phyloP scores from a whole-genome alignment of 1,284 basidiomycete genomes.

The Rhodotorula mucilaginosa region DNA sequence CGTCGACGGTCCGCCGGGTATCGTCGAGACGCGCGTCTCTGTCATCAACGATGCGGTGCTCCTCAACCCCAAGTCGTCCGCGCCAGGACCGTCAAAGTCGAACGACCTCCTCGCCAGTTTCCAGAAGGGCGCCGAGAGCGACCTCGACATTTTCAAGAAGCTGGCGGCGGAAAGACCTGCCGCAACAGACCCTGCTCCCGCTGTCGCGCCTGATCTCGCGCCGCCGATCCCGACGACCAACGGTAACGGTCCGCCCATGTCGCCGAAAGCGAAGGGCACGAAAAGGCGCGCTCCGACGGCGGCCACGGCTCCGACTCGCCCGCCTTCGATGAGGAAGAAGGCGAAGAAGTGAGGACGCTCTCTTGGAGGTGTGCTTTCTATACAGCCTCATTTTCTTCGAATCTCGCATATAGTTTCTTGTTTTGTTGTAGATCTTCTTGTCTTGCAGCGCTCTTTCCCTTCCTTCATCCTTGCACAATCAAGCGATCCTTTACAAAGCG shows the following conservation, averaged over 20 bases:
- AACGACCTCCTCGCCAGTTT: constrained; percentile 25
- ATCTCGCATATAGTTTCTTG: background rate
- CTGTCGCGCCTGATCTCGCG: too few relatives aligned
- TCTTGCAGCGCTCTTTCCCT: background rate
- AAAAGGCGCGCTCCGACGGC: background rate
- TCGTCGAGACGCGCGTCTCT: constrained; percentile 26
- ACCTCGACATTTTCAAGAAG: constrained; percentile 9
- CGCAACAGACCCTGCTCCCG: too few relatives aligned
- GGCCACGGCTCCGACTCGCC: background rate
- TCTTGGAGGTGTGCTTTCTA: background rate
- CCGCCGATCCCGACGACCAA: too few relatives aligned
- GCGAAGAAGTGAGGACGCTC: background rate
- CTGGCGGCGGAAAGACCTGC: background rate
- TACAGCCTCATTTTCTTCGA: background rate
- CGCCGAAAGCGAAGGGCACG: constrained; percentile 1
- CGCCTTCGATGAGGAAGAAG: background rate
- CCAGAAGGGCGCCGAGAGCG: constrained; percentile 13
- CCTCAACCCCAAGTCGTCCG: constrained; percentile 20
- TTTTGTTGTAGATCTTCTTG: background rate
- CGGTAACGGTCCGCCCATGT: background rate
- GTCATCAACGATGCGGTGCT: constrained; percentile 29
- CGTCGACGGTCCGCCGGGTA: constrained; percentile 6
- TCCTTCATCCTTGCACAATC: background rate
- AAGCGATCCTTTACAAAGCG: background rate
- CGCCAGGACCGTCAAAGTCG: background rate